phyloP scores from a whole-genome alignment of 2,329 filamentous ascomycete species.

The Colletotrichum sublineola region DNA sequence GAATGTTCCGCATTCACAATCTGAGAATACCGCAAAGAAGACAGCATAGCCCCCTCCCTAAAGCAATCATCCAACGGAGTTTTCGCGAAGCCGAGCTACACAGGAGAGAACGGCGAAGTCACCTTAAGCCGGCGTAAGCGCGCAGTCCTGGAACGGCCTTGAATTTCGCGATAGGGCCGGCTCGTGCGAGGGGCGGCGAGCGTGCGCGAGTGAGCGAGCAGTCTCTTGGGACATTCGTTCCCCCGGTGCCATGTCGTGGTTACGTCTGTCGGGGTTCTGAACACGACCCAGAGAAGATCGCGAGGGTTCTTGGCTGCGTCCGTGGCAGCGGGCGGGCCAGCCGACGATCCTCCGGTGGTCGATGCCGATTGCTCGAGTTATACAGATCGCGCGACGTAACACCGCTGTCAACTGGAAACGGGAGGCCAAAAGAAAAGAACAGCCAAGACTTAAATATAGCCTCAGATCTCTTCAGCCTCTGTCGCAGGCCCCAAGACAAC shows the following conservation, averaged over 20 bases:
- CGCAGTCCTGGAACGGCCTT: background rate
- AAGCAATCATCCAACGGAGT: constrained; percentile 19
- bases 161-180: background rate
- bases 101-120: background rate
- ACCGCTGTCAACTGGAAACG: background rate
- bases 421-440: background rate
- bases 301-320: background rate
- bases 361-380: background rate
- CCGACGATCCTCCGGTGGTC: background rate
- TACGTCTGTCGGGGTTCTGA: background rate
- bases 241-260: background rate
- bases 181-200: background rate
- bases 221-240: background rate
- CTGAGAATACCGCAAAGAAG: constrained; percentile 8
- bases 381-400: background rate
- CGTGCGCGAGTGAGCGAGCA: background rate
- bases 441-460: background rate
- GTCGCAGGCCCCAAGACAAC: background rate
- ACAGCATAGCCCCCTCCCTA: constrained; percentile 19
- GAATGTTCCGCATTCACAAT: constrained; percentile 19
- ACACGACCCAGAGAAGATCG: background rate
- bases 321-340: background rate
- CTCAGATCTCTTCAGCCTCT: background rate
- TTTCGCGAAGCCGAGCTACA: background rate
- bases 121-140: background rate